These are phyloP conservation scores for Podospora pseudopauciseta DNA, from an alignment of 495 filamentous ascomycete species.

Conservation along the genomic window DNA sequence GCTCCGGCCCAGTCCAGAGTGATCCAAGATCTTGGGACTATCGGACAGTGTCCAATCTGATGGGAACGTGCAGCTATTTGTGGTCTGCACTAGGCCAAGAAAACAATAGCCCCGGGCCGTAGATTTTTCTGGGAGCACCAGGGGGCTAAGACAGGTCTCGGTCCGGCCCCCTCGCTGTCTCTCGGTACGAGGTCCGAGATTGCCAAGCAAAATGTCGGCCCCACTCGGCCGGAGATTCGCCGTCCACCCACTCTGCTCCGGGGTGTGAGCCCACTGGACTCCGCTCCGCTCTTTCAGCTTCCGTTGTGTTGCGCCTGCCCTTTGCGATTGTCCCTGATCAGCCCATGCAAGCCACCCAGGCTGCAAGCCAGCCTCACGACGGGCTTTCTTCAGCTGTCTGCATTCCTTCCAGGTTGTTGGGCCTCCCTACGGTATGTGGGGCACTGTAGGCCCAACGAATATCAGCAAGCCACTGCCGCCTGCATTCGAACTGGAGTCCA, in stretches of 20 bases:
- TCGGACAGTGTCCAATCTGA: not conserved
- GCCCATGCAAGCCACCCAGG: not conserved
- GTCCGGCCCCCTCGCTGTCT: not conserved
- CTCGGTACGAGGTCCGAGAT: not conserved
- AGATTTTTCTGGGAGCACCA: too few species aligned
- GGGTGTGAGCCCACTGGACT: not conserved
- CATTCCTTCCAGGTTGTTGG: not conserved
- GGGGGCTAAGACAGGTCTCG: not conserved
- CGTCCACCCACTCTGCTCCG: not conserved
- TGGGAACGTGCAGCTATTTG: not conserved
- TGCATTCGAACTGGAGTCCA: not conserved
- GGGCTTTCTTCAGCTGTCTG: not conserved
- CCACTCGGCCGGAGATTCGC: slow-evolving; percentile 12
- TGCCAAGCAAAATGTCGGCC: slow-evolving; percentile 2
- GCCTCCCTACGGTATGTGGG: too few species aligned
- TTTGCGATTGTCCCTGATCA: not conserved
- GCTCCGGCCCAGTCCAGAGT: not conserved
- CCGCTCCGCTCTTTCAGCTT: slow-evolving; percentile 5
- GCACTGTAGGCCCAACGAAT: too few species aligned
- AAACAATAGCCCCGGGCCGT: not conserved
- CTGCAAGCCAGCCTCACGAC: not conserved
- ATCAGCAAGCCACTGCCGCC: not conserved
- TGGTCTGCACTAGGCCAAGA: not conserved
- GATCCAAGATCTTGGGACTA: not conserved
- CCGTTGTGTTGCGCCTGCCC: slow-evolving; percentile 1